A percentile compares a stretch with the other conserved stretches of the same genome.
Conservation (phyloP, 1,284 basidiomycete species). For the Rhodotorula sp. region DNA sequence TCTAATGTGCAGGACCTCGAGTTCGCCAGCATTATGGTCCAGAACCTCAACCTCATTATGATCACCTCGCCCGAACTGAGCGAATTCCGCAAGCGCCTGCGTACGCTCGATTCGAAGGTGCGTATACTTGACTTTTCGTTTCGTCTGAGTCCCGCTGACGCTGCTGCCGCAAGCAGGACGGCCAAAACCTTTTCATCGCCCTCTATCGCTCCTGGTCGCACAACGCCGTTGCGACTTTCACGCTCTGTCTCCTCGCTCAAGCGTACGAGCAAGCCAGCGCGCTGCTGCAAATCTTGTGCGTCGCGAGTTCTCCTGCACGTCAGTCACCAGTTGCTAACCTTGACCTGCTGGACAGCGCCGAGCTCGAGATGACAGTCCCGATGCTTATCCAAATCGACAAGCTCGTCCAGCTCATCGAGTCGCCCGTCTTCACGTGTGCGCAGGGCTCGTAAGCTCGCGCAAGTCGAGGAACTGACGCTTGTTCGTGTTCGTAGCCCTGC, state of each 20-base stretch:
- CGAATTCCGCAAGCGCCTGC: constrained; percentile 88
- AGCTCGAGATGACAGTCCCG: constrained; percentile 91
- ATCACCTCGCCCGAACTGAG: constrained; percentile 93
- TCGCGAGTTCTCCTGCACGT: not conserved
- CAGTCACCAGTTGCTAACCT: no score
- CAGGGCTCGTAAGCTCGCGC: not conserved
- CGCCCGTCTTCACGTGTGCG: constrained; percentile 94
- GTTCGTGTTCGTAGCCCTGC: constrained; percentile 61
- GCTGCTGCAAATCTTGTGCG: constrained; percentile 92
- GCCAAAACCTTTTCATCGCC: constrained; percentile 85
- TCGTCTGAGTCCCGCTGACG: not conserved
- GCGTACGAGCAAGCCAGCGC: constrained; percentile 99
- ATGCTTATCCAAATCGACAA: constrained; percentile 97
- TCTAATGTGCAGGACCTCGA: constrained; percentile 74
- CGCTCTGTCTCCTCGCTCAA: constrained; percentile 91
- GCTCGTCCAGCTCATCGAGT: constrained; percentile 95
- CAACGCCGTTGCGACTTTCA: constrained; percentile 94
- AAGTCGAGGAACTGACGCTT: not conserved
- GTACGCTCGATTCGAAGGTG: constrained; percentile 89
- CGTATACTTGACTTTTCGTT: not conserved
- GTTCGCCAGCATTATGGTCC: constrained; percentile 94
- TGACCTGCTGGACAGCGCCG: constrained; percentile 62
- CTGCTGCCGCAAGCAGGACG: constrained; percentile 62
- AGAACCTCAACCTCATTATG: constrained; percentile 94
- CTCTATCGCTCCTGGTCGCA: constrained; percentile 98